Percentiles rank a stretch among this genome's conserved stretches.
These are phyloP conservation scores for Cercospora brassicicola DNA, from an alignment of 2,329 filamentous ascomycete species.

Conservation along the genomic window DNA sequence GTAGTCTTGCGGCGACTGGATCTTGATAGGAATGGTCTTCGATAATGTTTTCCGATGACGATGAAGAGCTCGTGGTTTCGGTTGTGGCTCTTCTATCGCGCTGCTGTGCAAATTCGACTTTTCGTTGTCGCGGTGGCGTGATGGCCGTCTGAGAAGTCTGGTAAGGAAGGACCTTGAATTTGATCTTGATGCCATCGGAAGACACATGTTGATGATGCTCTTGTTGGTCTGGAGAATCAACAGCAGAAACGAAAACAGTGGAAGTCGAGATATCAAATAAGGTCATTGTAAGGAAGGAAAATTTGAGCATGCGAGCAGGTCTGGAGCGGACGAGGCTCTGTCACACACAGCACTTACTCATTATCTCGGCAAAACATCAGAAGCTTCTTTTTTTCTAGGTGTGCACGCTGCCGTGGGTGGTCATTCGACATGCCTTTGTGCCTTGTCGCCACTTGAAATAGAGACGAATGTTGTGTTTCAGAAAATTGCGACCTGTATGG, in stretches of 20 bases:
- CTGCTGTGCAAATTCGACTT: background rate
- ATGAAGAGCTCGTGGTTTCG: background rate
- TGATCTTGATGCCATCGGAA: conserved; percentile 10
- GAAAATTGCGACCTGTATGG: background rate
- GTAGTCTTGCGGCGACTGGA: conserved; percentile 11
- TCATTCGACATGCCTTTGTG: background rate
- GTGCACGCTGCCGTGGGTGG: background rate
- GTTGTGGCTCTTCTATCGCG: background rate
- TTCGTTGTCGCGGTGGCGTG: background rate
- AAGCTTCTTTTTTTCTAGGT: background rate
- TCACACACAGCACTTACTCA: background rate
- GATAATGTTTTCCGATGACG: conserved; percentile 5
- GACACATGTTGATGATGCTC: conserved; percentile 1
- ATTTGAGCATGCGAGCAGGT: background rate
- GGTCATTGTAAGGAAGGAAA: background rate
- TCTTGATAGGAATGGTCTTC: conserved; percentile 11
- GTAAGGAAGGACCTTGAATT: conserved; percentile 11
- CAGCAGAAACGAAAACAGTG: background rate
- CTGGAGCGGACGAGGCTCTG: background rate
- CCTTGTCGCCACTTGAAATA: background rate
- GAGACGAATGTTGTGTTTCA: conserved; percentile 7
- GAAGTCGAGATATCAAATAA: background rate
- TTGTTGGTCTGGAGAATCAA: background rate
- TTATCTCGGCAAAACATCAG: background rate
- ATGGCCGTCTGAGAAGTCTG: background rate